phyloP scores from a whole-genome alignment of 1,284 basidiomycete genomes.

The Sparassis latifolia region DNA sequence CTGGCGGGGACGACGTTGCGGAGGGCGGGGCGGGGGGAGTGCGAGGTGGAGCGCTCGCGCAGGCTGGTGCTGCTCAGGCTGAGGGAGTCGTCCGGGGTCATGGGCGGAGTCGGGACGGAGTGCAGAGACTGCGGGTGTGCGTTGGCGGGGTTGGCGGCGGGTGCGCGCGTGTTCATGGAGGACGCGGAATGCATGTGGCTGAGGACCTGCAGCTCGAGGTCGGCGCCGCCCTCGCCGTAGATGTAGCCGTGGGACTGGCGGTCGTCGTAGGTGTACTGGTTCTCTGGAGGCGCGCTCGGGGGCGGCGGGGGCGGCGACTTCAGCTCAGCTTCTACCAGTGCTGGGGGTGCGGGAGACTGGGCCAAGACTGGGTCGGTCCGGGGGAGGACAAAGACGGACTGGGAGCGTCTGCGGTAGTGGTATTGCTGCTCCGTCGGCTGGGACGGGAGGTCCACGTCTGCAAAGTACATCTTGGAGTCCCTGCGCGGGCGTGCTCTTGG shows the following conservation, averaged over 20 bases:
- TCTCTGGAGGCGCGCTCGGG: conserved; percentile 1
- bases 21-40: conserved; percentile 9
- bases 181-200: conserved; percentile 3
- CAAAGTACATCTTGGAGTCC: conserved; percentile 20
- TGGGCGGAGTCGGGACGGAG: conserved; percentile 20
- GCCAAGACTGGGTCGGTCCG: not conserved
- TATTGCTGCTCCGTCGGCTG: conserved; percentile 13
- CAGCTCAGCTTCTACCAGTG: not conserved
- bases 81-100: conserved; percentile 27
- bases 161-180: no score
- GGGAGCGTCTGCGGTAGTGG: conserved; percentile 23
- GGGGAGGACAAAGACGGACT: conserved; percentile 15
- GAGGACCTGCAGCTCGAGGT: not conserved
- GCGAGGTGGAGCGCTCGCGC: conserved; percentile 14
- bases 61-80: conserved; percentile 21
- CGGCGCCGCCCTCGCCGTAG: conserved; percentile 12
- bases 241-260: conserved; percentile 26
- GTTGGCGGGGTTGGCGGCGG: conserved; percentile 1
- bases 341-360: not conserved
- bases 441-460: conserved; percentile 19
- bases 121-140: conserved; percentile 14
- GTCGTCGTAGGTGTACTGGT: conserved; percentile 25
- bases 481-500: conserved; percentile 15
- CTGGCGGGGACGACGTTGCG: not conserved
- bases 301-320: not conserved